Evolutionary conservation across 2,329 filamentous ascomycete genomes (phyloP).

Genomic region (Coniochaeta prunicola): DNA sequence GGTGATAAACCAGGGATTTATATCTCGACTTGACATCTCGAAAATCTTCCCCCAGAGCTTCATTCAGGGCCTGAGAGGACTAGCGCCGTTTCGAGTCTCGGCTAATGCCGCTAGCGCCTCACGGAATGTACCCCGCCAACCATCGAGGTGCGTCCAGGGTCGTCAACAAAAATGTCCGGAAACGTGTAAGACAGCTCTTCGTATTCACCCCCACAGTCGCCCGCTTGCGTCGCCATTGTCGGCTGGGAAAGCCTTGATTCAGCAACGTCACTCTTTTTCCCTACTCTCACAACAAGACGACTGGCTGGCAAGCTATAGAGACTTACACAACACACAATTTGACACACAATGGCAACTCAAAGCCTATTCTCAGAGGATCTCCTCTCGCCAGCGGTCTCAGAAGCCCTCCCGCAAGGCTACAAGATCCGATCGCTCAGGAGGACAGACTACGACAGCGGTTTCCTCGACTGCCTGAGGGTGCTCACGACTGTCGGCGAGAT

Average conservation of each 20-base stretch:
- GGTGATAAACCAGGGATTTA: too few species aligned
- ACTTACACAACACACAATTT: background rate
- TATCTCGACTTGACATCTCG: too few species aligned
- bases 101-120: background rate
- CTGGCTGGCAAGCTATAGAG: background rate
- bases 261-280: background rate
- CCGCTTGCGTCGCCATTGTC: background rate
- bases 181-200: background rate
- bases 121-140: background rate
- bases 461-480: conserved; percentile 85
- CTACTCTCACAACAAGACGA: background rate
- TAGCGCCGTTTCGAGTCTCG: background rate
- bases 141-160: background rate
- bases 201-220: background rate
- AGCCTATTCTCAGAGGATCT: conserved; percentile 73
- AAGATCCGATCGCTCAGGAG: conserved; percentile 71
- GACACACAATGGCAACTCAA: conserved; percentile 29
- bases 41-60: too few species aligned
- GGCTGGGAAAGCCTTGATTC: background rate
- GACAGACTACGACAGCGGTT: conserved; percentile 72
- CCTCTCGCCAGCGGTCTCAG: conserved; percentile 67
- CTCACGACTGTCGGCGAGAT: conserved; percentile 92
- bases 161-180: background rate
- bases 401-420: conserved; percentile 73
- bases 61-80: background rate